Evolutionary conservation across 192 early-diverging fungal species (phyloP).

Genomic region (Coemansia sp.): DNA sequence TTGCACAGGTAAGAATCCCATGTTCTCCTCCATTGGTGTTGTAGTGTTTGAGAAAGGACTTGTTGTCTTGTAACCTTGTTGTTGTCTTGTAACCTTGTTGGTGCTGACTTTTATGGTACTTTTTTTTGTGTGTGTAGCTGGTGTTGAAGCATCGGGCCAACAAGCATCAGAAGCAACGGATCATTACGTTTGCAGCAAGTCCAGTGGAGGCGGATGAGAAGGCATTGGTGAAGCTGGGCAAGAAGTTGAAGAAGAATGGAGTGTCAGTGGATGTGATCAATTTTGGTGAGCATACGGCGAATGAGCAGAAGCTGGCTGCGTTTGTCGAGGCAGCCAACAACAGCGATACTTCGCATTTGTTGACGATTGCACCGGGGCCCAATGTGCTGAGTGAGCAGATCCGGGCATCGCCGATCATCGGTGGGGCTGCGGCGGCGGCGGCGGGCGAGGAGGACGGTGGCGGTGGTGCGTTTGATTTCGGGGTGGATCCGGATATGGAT

Average conservation of each 20-base stretch:
- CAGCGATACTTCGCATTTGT: conserved; percentile 89
- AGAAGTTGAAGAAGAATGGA: conserved; percentile 98
- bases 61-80: too few relatives aligned
- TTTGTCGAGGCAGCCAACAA: conserved; percentile 87
- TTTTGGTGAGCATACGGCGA: conserved; percentile 89
- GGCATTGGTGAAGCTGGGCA: conserved; percentile 81
- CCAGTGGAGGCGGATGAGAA: conserved; percentile 80
- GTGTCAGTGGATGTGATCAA: conserved; percentile 91
- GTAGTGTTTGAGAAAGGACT: too few relatives aligned
- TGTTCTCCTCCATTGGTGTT: too few relatives aligned
- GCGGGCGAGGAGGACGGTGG: too few relatives aligned
- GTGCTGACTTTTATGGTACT: too few relatives aligned
- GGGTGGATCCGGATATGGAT: conserved; percentile 88
- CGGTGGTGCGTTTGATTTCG: conserved; percentile 79
- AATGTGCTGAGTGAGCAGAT: conserved; percentile 84
- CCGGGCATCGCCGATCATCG: conserved; percentile 78
- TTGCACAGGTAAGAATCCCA: conserved; percentile 88
- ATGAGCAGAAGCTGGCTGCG: conserved; percentile 83
- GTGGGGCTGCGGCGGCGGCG: conserved; percentile 74
- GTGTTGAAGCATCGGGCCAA: conserved; percentile 96
- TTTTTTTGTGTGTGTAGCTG: conserved; percentile 37
- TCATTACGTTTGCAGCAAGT: conserved; percentile 91
- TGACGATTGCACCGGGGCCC: conserved; percentile 88
- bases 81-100: too few relatives aligned
- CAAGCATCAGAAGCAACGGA: conserved; percentile 89